These are phyloP conservation scores for Pseudozyma pruni DNA, from an alignment of 1,284 basidiomycete genomes.

Conservation along the genomic window DNA sequence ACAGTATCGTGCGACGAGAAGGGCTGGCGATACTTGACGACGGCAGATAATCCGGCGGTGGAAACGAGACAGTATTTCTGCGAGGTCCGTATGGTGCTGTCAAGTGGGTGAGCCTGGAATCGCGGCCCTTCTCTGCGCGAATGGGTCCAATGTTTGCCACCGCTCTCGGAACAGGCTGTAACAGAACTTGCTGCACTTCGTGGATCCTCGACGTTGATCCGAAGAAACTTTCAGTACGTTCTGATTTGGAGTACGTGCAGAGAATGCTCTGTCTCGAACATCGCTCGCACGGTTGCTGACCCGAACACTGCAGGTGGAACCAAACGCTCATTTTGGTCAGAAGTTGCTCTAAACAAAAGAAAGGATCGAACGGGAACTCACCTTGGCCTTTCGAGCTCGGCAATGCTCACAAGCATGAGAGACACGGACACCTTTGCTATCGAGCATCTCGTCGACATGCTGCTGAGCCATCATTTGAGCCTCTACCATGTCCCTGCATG, in stretches of 20 bases:
- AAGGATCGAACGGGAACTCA: conserved; percentile 5
- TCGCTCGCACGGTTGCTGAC: conserved; percentile 35
- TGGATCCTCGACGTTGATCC: no score
- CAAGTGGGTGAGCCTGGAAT: no score
- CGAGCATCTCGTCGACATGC: conserved; percentile 31
- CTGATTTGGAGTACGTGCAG: conserved; percentile 26
- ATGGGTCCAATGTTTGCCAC: no score
- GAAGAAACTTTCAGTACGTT: neutral
- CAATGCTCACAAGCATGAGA: conserved; percentile 48
- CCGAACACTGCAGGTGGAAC: conserved; percentile 22
- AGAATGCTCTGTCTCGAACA: conserved; percentile 36
- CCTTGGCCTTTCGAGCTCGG: conserved; percentile 42
- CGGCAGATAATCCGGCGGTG: no score
- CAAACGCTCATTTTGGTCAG: no score
- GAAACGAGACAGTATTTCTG: no score
- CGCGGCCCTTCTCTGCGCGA: no score
- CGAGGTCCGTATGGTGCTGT: no score
- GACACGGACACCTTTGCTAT: conserved; percentile 19
- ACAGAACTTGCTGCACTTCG: no score
- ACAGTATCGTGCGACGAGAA: no score
- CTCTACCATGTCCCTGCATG: conserved; percentile 11
- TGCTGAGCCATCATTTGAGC: conserved; percentile 13
- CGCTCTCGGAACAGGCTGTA: no score
- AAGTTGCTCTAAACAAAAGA: neutral
- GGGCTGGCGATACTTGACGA: no score